phyloP scores from a whole-genome alignment of 2,329 filamentous ascomycete genomes.

The Cladobotryum protrusum region DNA sequence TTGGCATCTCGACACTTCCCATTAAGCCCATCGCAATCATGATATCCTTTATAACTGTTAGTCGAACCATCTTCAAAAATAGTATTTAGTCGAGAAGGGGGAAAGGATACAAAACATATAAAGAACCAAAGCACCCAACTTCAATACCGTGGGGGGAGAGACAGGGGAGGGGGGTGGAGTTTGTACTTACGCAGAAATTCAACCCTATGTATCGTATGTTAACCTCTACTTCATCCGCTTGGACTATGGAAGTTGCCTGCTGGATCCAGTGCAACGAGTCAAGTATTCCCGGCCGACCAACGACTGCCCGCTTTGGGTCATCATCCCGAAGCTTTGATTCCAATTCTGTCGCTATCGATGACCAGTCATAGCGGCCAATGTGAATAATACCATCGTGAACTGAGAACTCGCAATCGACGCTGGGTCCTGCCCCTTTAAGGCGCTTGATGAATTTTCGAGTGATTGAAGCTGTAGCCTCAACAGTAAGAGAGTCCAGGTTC shows the following conservation, averaged over 20 bases:
- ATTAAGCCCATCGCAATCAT: conserved; percentile 8
- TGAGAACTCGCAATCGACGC: neutral
- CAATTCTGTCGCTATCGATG: neutral
- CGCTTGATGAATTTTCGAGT: neutral
- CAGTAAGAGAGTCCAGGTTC: neutral
- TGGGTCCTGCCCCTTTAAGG: neutral
- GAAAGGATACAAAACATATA: neutral
- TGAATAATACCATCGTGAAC: neutral
- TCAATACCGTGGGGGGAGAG: too few species aligned
- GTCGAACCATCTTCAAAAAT: too few species aligned
- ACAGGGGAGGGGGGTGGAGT: too few species aligned
- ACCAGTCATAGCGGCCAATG: neutral
- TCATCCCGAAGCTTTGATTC: neutral
- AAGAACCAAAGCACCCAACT: too few species aligned
- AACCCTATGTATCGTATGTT: neutral
- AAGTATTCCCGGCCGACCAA: conserved; percentile 2
- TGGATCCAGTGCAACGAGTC: conserved; percentile 1
- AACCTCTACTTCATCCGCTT: conserved; percentile 3
- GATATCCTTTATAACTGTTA: conserved; percentile 9
- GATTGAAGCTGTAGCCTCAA: neutral
- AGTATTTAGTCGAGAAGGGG: neutral
- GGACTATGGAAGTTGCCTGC: neutral
- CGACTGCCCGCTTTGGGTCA: neutral
- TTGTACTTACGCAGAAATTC: conserved; percentile 6
- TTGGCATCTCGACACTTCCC: conserved; percentile 8